These are phyloP conservation scores for Aspergillus cavernicola DNA, from an alignment of 495 filamentous ascomycete species.

Conservation along the genomic window DNA sequence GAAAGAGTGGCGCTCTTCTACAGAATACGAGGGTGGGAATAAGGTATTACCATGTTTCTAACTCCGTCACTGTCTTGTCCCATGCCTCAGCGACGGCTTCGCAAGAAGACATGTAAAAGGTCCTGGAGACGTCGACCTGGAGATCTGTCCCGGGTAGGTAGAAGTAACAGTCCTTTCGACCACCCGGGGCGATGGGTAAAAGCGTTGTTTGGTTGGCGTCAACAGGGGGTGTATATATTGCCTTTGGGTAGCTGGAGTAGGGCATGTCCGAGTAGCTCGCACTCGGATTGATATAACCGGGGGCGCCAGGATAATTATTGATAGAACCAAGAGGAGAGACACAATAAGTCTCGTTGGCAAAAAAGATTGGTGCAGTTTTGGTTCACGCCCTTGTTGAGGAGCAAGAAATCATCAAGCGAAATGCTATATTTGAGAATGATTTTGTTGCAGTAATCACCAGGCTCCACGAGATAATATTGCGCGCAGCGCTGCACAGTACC, in stretches of 20 bases:
- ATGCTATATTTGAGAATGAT: conserved; percentile 7
- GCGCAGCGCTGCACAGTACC: background rate
- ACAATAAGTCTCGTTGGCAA: conserved; percentile 2
- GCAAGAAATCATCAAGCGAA: conserved; percentile 7
- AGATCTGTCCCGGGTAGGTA: conserved; percentile 1
- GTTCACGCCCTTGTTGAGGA: conserved; percentile 6
- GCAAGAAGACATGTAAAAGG: background rate
- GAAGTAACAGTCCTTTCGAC: conserved; percentile 7
- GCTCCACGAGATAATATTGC: conserved; percentile 1
- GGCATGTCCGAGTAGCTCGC: background rate
- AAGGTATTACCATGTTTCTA: background rate
- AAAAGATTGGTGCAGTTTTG: conserved; percentile 8
- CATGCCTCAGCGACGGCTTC: background rate
- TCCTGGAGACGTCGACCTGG: conserved; percentile 1
- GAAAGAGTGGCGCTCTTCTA: background rate
- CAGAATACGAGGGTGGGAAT: background rate
- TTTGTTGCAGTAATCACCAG: conserved; percentile 5
- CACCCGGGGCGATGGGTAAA: conserved; percentile 2
- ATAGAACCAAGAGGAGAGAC: conserved; percentile 4
- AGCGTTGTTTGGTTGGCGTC: background rate
- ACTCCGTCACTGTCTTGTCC: background rate
- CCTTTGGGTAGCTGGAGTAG: background rate
- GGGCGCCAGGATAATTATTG: conserved; percentile 1
- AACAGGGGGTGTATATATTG: background rate
- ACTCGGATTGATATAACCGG: background rate